phyloP scores from a whole-genome alignment of 106 monocot genomes.

The Phalaenopsis aphrodite region DNA sequence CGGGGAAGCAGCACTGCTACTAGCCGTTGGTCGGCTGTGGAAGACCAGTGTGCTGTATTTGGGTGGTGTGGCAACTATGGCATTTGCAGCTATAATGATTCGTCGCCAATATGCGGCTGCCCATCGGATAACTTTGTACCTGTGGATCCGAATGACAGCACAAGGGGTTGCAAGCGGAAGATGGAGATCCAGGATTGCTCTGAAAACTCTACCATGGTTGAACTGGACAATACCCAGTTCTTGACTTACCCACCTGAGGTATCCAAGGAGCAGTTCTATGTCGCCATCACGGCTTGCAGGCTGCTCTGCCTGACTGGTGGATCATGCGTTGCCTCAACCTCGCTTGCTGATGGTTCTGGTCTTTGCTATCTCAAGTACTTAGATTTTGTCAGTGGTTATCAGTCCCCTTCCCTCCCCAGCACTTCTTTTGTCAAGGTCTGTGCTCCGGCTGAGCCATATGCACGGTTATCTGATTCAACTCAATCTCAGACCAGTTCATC shows the following conservation, averaged over 20 bases:
- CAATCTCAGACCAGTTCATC: not conserved
- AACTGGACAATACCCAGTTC: slow-evolving; percentile 56
- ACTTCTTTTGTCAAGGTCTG: slow-evolving; percentile 84
- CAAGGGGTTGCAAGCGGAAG: slow-evolving; percentile 42
- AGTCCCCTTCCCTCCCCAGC: slow-evolving; percentile 60
- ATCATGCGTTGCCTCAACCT: slow-evolving; percentile 66
- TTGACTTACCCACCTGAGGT: slow-evolving; percentile 62
- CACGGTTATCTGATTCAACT: not conserved
- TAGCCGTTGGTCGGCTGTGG: slow-evolving; percentile 56
- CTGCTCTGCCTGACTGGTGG: slow-evolving; percentile 47
- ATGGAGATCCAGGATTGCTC: slow-evolving; percentile 42
- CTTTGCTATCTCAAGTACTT: slow-evolving; percentile 56
- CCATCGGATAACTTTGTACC: slow-evolving; percentile 62
- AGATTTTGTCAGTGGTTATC: slow-evolving; percentile 53
- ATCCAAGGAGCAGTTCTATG: slow-evolving; percentile 40
- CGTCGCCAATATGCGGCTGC: slow-evolving; percentile 57
- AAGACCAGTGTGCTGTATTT: slow-evolving; percentile 85
- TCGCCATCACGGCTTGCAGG: slow-evolving; percentile 61
- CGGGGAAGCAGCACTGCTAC: slow-evolving; percentile 6
- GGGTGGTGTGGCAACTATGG: slow-evolving; percentile 84
- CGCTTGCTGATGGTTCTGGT: slow-evolving; percentile 71
- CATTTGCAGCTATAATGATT: slow-evolving; percentile 63
- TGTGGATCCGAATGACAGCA: slow-evolving; percentile 25
- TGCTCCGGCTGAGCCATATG: slow-evolving; percentile 24
- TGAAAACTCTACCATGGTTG: slow-evolving; percentile 56